Conservation (phyloP, 2,329 filamentous ascomycete genomes). For the Sarocladiaceae sp. region DNA sequence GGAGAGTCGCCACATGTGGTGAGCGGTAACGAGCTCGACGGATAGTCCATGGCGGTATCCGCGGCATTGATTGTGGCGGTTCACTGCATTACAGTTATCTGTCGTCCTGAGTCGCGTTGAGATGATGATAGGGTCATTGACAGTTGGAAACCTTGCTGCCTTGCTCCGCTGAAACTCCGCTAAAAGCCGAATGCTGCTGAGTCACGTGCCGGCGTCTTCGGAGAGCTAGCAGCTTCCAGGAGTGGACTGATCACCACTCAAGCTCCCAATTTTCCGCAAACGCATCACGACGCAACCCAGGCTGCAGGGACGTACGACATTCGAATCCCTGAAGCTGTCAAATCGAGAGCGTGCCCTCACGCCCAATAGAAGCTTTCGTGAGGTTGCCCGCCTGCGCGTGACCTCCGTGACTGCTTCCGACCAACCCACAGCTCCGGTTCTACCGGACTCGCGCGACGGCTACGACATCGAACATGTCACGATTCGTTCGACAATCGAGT, state of each 20-base stretch:
- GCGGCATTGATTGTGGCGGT: slow-evolving; percentile 54
- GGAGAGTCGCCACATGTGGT: slow-evolving; percentile 50
- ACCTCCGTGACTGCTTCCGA: slow-evolving; percentile 10
- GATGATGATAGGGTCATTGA: too few species aligned
- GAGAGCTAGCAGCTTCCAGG: slow-evolving; percentile 8
- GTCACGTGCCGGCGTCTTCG: slow-evolving; percentile 5
- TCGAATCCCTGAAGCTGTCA: not conserved
- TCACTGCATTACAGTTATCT: too few species aligned
- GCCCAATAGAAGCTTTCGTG: not conserved
- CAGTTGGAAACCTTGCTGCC: too few species aligned
- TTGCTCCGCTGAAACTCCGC: slow-evolving; percentile 6
- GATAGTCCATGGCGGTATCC: slow-evolving; percentile 52
- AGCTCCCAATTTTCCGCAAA: slow-evolving; percentile 8
- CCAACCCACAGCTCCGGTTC: slow-evolving; percentile 19
- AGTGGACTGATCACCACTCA: slow-evolving; percentile 9
- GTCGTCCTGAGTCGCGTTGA: too few species aligned
- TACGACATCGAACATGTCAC: slow-evolving; percentile 48
- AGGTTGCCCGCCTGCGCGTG: not conserved
- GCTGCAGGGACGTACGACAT: slow-evolving; percentile 3
- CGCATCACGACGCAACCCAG: slow-evolving; percentile 3
- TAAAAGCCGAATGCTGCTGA: not conserved
- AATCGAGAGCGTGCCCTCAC: not conserved
- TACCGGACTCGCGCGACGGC: slow-evolving; percentile 26
- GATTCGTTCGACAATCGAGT: slow-evolving; percentile 59
- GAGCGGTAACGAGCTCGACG: slow-evolving; percentile 47